These are phyloP conservation scores for Boletus insuetus DNA, from an alignment of 768 basidiomycete species.

Conservation along the genomic window DNA sequence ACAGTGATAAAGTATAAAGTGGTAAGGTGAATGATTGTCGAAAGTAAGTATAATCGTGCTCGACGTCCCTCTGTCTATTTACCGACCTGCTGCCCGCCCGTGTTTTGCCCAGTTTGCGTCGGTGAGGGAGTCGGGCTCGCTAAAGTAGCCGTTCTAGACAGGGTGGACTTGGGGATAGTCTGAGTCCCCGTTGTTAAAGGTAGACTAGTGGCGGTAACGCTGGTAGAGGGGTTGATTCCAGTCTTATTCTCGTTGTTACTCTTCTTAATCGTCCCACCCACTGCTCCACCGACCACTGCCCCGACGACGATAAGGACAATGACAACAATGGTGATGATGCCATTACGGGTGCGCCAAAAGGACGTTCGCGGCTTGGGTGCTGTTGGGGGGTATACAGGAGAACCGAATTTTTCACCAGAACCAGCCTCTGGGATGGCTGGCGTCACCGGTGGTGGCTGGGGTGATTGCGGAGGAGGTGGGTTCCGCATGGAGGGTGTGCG, in stretches of 20 bases:
- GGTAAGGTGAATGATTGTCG: not conserved
- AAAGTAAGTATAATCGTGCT: no score
- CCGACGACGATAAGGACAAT: conserved; percentile 43
- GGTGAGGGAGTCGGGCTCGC: not conserved
- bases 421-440: conserved; percentile 7
- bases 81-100: not conserved
- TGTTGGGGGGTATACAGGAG: not conserved
- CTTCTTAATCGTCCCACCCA: conserved; percentile 46
- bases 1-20: not conserved
- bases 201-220: not conserved
- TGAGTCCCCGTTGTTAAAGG: not conserved
- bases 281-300: conserved; percentile 56
- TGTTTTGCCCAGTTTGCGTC: not conserved
- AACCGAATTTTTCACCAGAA: conserved; percentile 13
- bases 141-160: no score
- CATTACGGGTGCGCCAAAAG: conserved; percentile 51
- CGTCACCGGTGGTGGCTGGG: conserved; percentile 13
- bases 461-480: conserved; percentile 12
- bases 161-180: no score
- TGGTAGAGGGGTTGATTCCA: not conserved
- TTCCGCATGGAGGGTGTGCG: conserved; percentile 21
- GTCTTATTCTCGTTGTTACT: conserved; percentile 1
- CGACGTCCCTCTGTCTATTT: not conserved
- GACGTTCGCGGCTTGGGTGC: conserved; percentile 21
- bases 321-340: conserved; percentile 39